Evolutionary conservation across 1,139 yeast species (phyloP).

Genomic region (Geotrichum reessii): DNA sequence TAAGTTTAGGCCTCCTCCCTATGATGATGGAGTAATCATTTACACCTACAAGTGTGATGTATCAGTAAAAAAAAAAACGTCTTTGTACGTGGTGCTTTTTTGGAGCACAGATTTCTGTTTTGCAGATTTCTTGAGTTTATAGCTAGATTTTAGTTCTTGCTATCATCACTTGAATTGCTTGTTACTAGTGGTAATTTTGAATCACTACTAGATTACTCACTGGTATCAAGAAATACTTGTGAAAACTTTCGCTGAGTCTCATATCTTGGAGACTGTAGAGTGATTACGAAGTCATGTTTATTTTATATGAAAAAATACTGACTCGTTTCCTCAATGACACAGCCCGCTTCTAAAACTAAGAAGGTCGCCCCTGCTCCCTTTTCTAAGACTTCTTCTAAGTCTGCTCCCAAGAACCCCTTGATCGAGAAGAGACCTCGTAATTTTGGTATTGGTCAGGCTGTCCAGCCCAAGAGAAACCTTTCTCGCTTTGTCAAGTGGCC

Average conservation of each 20-base stretch:
- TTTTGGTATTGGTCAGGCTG: constrained; percentile 92
- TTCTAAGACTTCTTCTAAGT: constrained; percentile 43
- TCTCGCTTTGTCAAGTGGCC: constrained; percentile 98
- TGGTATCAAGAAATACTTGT: not conserved
- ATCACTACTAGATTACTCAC: not conserved
- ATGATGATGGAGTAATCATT: constrained; percentile 21
- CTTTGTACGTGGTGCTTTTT: not conserved
- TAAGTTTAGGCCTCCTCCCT: constrained; percentile 21
- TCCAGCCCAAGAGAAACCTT: constrained; percentile 95
- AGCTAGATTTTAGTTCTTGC: not conserved
- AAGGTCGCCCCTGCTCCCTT: constrained; percentile 93
- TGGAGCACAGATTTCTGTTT: not conserved
- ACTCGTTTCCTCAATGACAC: constrained; percentile 62
- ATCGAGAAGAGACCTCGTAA: constrained; percentile 83
- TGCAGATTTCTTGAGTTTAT: not conserved
- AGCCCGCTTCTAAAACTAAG: constrained; percentile 57
- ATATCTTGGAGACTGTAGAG: constrained; percentile 33
- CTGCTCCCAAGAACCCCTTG: constrained; percentile 55
- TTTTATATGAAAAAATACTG: constrained; percentile 21
- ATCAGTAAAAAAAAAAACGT: constrained; percentile 4
- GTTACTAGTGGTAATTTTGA: not conserved
- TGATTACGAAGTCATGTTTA: constrained; percentile 25
- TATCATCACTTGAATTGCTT: not conserved
- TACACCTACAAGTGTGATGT: constrained; percentile 17
- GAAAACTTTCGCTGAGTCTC: constrained; percentile 20